A percentile compares a stretch with the other conserved stretches of the same genome.
phyloP scores from a whole-genome alignment of 2,329 filamentous ascomycete genomes.

The Epichloe sp. region DNA sequence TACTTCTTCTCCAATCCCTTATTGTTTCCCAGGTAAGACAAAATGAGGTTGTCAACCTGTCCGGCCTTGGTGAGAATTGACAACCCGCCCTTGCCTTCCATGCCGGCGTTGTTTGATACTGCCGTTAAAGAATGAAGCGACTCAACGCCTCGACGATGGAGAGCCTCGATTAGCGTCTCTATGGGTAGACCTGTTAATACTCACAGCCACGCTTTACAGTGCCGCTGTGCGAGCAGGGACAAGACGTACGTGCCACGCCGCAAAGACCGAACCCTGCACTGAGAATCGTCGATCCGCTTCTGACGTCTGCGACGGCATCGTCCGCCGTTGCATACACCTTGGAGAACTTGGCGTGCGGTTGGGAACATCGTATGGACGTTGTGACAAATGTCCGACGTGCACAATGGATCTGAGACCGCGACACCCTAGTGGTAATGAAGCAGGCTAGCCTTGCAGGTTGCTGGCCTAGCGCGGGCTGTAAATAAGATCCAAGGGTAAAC shows the following conservation, averaged over 20 bases:
- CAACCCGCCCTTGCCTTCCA: constrained; percentile 54
- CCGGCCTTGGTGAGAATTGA: constrained; percentile 55
- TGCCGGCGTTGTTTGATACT: constrained; percentile 70
- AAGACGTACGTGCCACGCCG: constrained; percentile 45
- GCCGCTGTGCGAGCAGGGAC: neutral
- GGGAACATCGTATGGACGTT: constrained; percentile 4
- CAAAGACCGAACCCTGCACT: constrained; percentile 76
- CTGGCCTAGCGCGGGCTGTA: neutral
- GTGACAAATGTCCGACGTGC: constrained; percentile 4
- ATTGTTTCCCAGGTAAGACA: constrained; percentile 67
- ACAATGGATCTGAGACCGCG: neutral
- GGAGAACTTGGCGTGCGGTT: constrained; percentile 21
- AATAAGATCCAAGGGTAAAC: neutral
- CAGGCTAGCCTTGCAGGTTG: neutral
- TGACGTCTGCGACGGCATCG: constrained; percentile 55
- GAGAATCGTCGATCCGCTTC: constrained; percentile 56
- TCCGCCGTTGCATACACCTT: constrained; percentile 45
- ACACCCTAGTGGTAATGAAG: neutral
- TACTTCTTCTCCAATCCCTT: constrained; percentile 66
- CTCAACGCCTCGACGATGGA: constrained; percentile 45
- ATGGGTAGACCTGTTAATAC: constrained; percentile 13
- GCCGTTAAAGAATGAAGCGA: constrained; percentile 57
- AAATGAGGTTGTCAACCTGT: constrained; percentile 58
- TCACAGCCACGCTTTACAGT: neutral
- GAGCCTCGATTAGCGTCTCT: constrained; percentile 60